Conservation (phyloP, 2,329 filamentous ascomycete genomes). For the Fusarium dimerum region DNA sequence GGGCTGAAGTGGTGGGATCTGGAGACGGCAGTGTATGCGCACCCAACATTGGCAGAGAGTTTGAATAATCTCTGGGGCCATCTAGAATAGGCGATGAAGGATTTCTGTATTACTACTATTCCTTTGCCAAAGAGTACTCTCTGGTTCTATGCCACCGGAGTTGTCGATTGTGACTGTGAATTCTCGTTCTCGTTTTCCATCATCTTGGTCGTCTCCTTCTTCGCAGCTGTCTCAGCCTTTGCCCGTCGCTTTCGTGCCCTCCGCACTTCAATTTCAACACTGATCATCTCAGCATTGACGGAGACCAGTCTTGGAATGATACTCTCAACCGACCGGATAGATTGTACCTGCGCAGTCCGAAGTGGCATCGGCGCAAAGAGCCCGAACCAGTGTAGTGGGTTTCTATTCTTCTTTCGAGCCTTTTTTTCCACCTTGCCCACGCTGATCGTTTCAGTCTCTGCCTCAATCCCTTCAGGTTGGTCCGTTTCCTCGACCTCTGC, state of each 20-base stretch:
- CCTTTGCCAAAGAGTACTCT: not conserved
- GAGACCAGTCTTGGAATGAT: slow-evolving; percentile 59
- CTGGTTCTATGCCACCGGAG: slow-evolving; percentile 14
- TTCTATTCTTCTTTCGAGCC: slow-evolving; percentile 19
- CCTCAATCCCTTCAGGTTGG: not conserved
- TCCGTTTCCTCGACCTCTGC: slow-evolving; percentile 1
- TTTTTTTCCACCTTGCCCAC: slow-evolving; percentile 12
- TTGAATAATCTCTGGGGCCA: slow-evolving; percentile 52
- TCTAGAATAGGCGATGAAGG: slow-evolving; percentile 32
- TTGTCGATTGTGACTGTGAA: slow-evolving; percentile 4
- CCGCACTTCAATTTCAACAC: slow-evolving; percentile 69
- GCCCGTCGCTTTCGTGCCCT: slow-evolving; percentile 57
- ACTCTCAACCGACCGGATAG: slow-evolving; percentile 56
- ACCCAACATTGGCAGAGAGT: slow-evolving; percentile 52
- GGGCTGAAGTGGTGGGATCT: slow-evolving; percentile 45
- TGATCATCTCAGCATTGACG: slow-evolving; percentile 60
- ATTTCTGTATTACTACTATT: not conserved
- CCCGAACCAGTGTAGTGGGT: slow-evolving; percentile 60
- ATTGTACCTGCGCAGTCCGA: slow-evolving; percentile 59
- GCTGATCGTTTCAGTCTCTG: slow-evolving; percentile 8
- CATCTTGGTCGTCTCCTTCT: slow-evolving; percentile 19
- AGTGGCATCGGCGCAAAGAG: slow-evolving; percentile 54
- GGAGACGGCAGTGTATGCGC: slow-evolving; percentile 49
- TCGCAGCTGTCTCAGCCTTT: slow-evolving; percentile 45
- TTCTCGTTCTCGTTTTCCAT: slow-evolving; percentile 1